These are phyloP conservation scores for carrot (Daucus carota) DNA, from an alignment of 129 eudicot genomes.

Conservation along the genomic window DNA sequence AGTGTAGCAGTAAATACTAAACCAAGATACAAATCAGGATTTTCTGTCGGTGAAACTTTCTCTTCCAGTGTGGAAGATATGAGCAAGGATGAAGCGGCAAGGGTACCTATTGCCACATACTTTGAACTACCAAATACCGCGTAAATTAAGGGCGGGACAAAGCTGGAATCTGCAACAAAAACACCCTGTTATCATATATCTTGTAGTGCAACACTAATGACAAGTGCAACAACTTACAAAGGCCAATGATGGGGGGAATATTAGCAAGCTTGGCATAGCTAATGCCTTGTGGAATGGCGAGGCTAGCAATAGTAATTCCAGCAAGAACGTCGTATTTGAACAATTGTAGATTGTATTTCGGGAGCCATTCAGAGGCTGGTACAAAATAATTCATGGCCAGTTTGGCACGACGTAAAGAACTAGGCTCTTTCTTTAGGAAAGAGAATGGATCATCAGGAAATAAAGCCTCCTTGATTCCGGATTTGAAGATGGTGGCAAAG, in stretches of 20 bases:
- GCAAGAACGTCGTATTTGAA: slow-evolving; percentile 79
- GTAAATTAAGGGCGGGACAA: slow-evolving; percentile 78
- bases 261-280: slow-evolving; percentile 91
- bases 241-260: slow-evolving; percentile 65
- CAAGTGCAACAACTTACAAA: slow-evolving; percentile 51
- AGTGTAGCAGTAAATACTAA: slow-evolving; percentile 74
- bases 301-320: slow-evolving; percentile 86
- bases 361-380: slow-evolving; percentile 78
- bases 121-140: slow-evolving; percentile 76
- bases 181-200: background rate
- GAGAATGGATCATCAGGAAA: slow-evolving; percentile 86
- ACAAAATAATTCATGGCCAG: slow-evolving; percentile 47
- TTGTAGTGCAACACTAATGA: background rate
- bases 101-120: slow-evolving; percentile 82
- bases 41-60: slow-evolving; percentile 28
- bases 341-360: slow-evolving; percentile 36
- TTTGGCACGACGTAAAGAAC: slow-evolving; percentile 17
- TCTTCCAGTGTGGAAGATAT: slow-evolving; percentile 46
- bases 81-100: slow-evolving; percentile 78
- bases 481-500: slow-evolving; percentile 36
- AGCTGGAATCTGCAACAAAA: slow-evolving; percentile 60
- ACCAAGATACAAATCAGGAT: slow-evolving; percentile 41
- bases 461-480: slow-evolving; percentile 50
- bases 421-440: slow-evolving; percentile 38
- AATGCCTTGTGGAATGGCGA: slow-evolving; percentile 95